Conservation (phyloP, 106 monocot species). For the Phalaenopsis aphrodite region DNA sequence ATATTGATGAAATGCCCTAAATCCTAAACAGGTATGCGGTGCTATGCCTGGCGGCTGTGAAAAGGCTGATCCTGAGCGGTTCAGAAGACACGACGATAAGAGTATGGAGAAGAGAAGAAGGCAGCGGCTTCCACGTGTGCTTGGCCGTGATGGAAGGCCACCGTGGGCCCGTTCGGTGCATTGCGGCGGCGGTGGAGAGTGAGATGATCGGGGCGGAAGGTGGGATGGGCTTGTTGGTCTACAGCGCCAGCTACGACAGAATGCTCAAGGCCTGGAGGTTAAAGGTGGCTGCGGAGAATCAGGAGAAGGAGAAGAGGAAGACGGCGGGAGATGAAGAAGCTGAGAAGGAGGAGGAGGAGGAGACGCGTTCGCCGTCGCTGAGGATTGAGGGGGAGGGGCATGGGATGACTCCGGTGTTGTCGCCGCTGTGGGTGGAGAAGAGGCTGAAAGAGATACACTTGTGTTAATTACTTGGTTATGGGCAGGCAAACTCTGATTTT, state of each 20-base stretch:
- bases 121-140: slow-evolving; percentile 21
- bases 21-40: slow-evolving; percentile 14
- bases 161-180: slow-evolving; percentile 38
- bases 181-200: slow-evolving; percentile 29
- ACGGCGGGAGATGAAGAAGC: not conserved
- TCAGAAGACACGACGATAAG: slow-evolving; percentile 62
- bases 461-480: not conserved
- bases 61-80: slow-evolving; percentile 43
- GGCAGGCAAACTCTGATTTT: too few relatives aligned
- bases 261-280: slow-evolving; percentile 47
- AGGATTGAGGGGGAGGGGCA: slow-evolving; percentile 5
- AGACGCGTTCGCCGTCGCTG: not conserved
- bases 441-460: not conserved
- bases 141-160: slow-evolving; percentile 49
- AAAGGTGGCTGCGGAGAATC: slow-evolving; percentile 5
- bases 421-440: slow-evolving; percentile 27
- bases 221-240: slow-evolving; percentile 32
- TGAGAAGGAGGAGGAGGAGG: not conserved
- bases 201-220: slow-evolving; percentile 13
- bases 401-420: slow-evolving; percentile 29
- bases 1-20: not conserved
- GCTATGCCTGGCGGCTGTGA: slow-evolving; percentile 43
- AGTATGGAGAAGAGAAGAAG: slow-evolving; percentile 58
- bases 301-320: not conserved
- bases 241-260: slow-evolving; percentile 35